phyloP scores from a whole-genome alignment of 495 filamentous ascomycete species.

The Lophiotrema nucula region DNA sequence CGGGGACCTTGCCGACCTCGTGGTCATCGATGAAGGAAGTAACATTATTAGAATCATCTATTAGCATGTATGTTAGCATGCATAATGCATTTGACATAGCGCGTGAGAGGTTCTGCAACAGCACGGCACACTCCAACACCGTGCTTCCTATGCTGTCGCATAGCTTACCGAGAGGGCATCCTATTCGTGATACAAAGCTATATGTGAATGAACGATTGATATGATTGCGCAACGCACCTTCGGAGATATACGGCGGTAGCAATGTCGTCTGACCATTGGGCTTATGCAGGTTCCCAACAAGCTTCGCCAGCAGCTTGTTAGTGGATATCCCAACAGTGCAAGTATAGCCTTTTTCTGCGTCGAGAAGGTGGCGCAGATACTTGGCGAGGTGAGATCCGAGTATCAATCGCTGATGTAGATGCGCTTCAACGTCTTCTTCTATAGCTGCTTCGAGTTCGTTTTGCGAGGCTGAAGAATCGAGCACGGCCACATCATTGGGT shows the following conservation, averaged over 20 bases:
- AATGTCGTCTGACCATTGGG: conserved; percentile 83
- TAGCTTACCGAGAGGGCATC: too few relatives aligned
- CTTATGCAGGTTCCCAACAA: conserved; percentile 81
- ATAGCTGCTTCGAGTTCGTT: background rate
- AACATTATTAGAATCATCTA: conserved; percentile 49
- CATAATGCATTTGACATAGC: background rate
- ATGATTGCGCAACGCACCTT: too few relatives aligned
- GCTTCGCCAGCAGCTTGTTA: conserved; percentile 78
- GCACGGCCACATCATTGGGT: conserved; percentile 2
- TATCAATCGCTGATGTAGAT: conserved; percentile 36
- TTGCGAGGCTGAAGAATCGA: background rate
- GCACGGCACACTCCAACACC: too few relatives aligned
- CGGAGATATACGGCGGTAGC: conserved; percentile 56
- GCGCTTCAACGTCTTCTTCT: conserved; percentile 18
- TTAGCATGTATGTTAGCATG: too few relatives aligned
- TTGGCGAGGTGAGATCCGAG: conserved; percentile 64
- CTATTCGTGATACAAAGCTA: too few relatives aligned
- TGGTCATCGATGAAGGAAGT: conserved; percentile 69
- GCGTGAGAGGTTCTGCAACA: too few relatives aligned
- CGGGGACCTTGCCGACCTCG: conserved; percentile 78
- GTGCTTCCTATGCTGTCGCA: too few relatives aligned
- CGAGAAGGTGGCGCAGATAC: conserved; percentile 67
- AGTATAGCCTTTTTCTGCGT: conserved; percentile 78
- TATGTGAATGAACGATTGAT: too few relatives aligned
- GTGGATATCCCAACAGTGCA: conserved; percentile 85